Base-by-base conservation (phyloP, 2,329 filamentous ascomycete species). In the Fusarium protoensiforme region DNA sequence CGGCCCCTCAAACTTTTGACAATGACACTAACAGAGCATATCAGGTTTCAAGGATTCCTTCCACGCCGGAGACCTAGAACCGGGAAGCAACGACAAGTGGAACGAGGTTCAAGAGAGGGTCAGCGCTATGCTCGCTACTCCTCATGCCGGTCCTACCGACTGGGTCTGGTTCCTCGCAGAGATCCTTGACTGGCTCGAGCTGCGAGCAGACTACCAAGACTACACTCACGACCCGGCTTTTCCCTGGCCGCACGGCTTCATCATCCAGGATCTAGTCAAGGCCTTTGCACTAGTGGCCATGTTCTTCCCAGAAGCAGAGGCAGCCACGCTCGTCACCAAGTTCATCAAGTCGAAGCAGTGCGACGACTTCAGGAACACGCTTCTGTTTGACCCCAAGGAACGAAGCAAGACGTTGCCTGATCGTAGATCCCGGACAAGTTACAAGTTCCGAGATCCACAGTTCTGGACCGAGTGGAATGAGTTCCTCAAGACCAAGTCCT, bases 21-120 rank as follows among this genome's bases (percentile, higher is more conserved):
- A 31, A 38, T 24, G 2, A n/a, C 20, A 7, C 31, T 64, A 8
- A 31, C 33, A 51, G 5, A 24, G 4, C 2, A 2, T 7, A 1
- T 0, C 2, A 78, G 77, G 67, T 0, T 80, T 78, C 16, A 79
- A 80, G 31, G 67, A 77, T 14, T 66, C 78, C 1, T 76, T 80
- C 20, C 78, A 80, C 18, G 69, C 59, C 0, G 78, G 69, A 20
- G 78, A 80, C 24, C 71, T 80, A 1, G 78, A 80, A 13, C 78
- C 77, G 16, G 78, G 70, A 3, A 65, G 61, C 11, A 78, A 64
- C 13, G 46, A 72, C 8, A 76, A 69, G 2, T 78, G 67, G 20
- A 6, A 31, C 0, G 35, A 77, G 16, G 38, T 78, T 2, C 70
- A 79, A 31, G 67, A 71, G 2, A 67, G n/a, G 13, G 69, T 79